Conservation (phyloP, 805 yeast genomes). For the Wickerhamomyces bisporus region DNA sequence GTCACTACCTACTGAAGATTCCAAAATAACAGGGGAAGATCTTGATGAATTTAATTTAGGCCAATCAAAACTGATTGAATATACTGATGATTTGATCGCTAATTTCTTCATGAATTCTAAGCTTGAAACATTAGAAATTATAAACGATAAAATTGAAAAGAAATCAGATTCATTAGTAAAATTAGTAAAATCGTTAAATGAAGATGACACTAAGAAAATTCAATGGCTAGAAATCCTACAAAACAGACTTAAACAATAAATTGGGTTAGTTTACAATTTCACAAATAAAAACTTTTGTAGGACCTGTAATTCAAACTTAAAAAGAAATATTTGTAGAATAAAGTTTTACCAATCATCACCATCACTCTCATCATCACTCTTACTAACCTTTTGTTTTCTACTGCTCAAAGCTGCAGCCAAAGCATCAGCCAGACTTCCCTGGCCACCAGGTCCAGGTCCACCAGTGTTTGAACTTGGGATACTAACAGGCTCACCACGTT, state of each 20-base stretch:
- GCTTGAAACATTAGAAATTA: slow-evolving; percentile 20
- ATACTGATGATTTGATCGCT: slow-evolving; percentile 55
- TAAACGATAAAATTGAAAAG: slow-evolving; percentile 28
- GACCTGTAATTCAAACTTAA: too few relatives aligned
- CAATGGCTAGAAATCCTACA: slow-evolving; percentile 57
- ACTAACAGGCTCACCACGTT: slow-evolving; percentile 53
- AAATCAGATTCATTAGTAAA: slow-evolving; percentile 14
- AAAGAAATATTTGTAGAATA: not conserved
- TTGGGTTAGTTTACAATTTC: too few relatives aligned
- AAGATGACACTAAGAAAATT: slow-evolving; percentile 44
- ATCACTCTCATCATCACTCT: slow-evolving; percentile 80
- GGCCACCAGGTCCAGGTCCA: slow-evolving; percentile 42
- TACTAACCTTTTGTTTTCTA: slow-evolving; percentile 77
- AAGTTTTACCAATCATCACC: slow-evolving; percentile 69
- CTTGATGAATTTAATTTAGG: slow-evolving; percentile 43
- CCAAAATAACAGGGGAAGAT: slow-evolving; percentile 32
- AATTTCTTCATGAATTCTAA: slow-evolving; percentile 41
- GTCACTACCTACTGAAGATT: slow-evolving; percentile 41
- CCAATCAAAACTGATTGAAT: slow-evolving; percentile 38
- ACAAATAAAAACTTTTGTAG: too few relatives aligned
- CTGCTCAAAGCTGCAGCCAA: slow-evolving; percentile 78
- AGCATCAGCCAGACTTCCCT: slow-evolving; percentile 77
- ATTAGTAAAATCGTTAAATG: slow-evolving; percentile 40
- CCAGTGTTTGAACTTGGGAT: slow-evolving; percentile 29
- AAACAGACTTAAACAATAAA: slow-evolving; percentile 29